Base-by-base conservation (phyloP, 495 filamentous ascomycete species). In the Melanomma pulvis-pyrius region DNA sequence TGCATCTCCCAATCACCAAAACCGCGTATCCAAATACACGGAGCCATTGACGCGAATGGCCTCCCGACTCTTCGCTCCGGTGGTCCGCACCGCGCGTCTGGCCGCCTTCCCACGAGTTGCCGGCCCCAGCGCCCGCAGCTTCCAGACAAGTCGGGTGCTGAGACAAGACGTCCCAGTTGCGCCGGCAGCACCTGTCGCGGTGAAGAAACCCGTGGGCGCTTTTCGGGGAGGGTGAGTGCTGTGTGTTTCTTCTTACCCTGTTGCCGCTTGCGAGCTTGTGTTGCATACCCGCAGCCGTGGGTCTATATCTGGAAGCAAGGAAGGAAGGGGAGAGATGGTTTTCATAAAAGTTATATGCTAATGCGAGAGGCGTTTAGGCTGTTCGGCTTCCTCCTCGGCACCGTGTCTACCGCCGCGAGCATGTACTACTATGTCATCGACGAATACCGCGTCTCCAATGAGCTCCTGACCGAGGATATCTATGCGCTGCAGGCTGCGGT, bases 391-490 rank as follows among this genome's bases (percentile, higher is more conserved):
- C 87, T 98, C 41, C 81, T 96, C 68, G 94, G 94, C 61, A 85
- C 88, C 57, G 87, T 90, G 36, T 81, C 90, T 59, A 86, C 93
- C 32, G 92, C 92, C 72, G 87, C 82, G 30, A 87, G 83, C 41
- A 87, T 96, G 66, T 98, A 97, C 79, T 92, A 90, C 75, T 98
- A 98, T 74, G 83, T 96, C 66, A 77, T 98, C 61, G 87, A 91
- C 73, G 93, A 98, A 76, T 98, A 98, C 78, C 88, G 91, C 77
- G 82, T 94, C 39, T 90, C 92, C 59, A 98, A 98, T 77, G 91
- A 96, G 79, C 84, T 97, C 74, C 79, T 98, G 78, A 94, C 90
- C 48, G 91, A 96, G 79, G 94, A 98, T 81, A 97, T 98, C 76
- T 59, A 98, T 94, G 86, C 90, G 68, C 82, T 98, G 59, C 94